Evolutionary conservation across 2,329 filamentous ascomycete species (phyloP), one percentile per base, ranked within the genome.

Genomic region (Sporothrix humicola): DNA sequence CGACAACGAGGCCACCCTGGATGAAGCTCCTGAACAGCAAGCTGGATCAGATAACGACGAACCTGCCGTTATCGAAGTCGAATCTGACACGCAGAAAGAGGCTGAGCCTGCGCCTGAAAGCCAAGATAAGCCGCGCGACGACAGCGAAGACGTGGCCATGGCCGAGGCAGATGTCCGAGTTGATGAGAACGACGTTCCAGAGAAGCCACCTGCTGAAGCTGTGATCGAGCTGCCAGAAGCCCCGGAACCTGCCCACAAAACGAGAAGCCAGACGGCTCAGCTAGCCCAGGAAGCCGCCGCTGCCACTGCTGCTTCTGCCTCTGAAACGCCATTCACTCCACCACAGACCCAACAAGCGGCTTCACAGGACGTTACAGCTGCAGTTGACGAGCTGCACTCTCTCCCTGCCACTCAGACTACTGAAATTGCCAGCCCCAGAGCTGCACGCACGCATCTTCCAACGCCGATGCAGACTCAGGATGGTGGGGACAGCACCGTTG

Each of bases 381-480:
- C 42, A 13, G 20, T 15, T 7, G 44, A 17, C 6, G 56, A 31
- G 31, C 42, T 44, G 20, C 44, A 13, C 6, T 46, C 37, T n/a
- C 12, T 42, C 4, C 13, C 52, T 2, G 42, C 10, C 8, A 31
- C 50, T 0, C 58, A 68, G 20, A 20, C 23, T 0, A 48, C 9
- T 2, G 68, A 46, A 10, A 15, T 46, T 4, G 59, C 44, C 7
- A 26, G 50, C 10, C 12, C 37, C 10, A 13, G 12, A 9, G 20
- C 69, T 37, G 44, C 56, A n/a, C 56, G 52, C 52, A 56, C 12
- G n/a, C 68, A 48, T 26, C 54, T 58, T 20, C 74, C 69, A 0
- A 77, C 76, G 13, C 76, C 74, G 7, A 48, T 54, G 13, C 73
- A 75, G 12, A 75, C 76, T 2, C 74, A 76, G 26, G 70, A 73